Percentiles rank a stretch among this genome's conserved stretches.
These are phyloP conservation scores for Pythium phragmitis DNA, from an alignment of 352 stramenopile species.

Conservation along the genomic window DNA sequence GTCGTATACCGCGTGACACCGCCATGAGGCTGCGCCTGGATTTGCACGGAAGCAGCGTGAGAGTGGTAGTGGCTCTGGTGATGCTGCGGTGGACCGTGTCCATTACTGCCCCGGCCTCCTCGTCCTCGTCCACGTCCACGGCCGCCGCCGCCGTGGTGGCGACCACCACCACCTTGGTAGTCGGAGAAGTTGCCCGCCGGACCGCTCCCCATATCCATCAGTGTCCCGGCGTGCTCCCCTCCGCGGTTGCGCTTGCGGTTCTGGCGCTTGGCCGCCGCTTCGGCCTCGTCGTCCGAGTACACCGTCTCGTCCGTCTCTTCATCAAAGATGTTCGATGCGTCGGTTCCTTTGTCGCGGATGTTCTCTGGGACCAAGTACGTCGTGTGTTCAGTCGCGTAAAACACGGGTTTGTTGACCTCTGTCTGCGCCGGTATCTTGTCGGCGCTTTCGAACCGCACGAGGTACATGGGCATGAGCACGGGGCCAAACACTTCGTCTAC, in stretches of 20 bases:
- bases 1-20: slow-evolving; percentile 32
- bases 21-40: slow-evolving; percentile 29
- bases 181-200: slow-evolving; percentile 24
- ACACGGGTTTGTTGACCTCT: slow-evolving; percentile 44
- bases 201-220: slow-evolving; percentile 4
- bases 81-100: slow-evolving; percentile 6
- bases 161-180: slow-evolving; percentile 25
- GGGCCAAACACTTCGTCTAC: slow-evolving; percentile 86
- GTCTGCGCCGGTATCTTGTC: slow-evolving; percentile 65
- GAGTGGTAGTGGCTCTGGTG: slow-evolving; percentile 11
- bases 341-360: slow-evolving; percentile 80
- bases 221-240: slow-evolving; percentile 18
- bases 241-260: slow-evolving; percentile 69
- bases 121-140: slow-evolving; percentile 21
- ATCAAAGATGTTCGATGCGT: slow-evolving; percentile 86
- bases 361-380: slow-evolving; percentile 77
- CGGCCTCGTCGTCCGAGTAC: slow-evolving; percentile 84
- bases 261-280: slow-evolving; percentile 63
- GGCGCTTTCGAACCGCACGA: slow-evolving; percentile 73
- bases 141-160: slow-evolving; percentile 15
- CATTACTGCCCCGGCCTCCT: not conserved
- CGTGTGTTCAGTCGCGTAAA: slow-evolving; percentile 74
- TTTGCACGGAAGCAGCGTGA: not conserved
- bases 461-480: slow-evolving; percentile 85
- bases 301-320: slow-evolving; percentile 76